Conservation (phyloP, 2,329 filamentous ascomycete species). For the Metarhizium brunneum region DNA sequence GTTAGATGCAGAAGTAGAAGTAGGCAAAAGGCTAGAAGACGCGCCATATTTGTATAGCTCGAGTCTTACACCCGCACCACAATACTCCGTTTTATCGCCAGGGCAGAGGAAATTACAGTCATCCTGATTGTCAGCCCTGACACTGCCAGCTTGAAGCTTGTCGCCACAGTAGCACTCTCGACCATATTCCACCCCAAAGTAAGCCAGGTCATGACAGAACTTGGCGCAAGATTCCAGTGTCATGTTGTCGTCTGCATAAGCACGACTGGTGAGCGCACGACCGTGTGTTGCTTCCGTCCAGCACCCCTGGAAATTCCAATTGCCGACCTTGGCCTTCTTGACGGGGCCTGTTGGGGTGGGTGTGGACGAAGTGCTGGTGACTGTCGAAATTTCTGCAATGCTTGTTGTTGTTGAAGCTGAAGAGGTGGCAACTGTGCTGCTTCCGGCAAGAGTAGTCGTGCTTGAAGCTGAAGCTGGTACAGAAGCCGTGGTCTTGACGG, state of each 20-base stretch:
- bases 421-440: background rate
- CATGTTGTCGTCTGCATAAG: conserved; percentile 21
- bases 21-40: conserved; percentile 17
- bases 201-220: conserved; percentile 23
- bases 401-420: conserved; percentile 13
- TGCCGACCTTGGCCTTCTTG: conserved; percentile 15
- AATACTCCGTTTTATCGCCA: conserved; percentile 21
- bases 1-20: conserved; percentile 17
- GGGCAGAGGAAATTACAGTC: conserved; percentile 26
- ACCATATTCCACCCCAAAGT: conserved; percentile 28
- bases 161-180: conserved; percentile 29
- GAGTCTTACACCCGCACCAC: conserved; percentile 21
- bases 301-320: conserved; percentile 26
- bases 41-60: conserved; percentile 25
- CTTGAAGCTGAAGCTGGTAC: conserved; percentile 6
- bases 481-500: conserved; percentile 12
- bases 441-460: too few relatives aligned
- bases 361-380: conserved; percentile 9
- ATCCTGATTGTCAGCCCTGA: conserved; percentile 17
- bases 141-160: conserved; percentile 17
- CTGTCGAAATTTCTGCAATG: conserved; percentile 5
- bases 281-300: conserved; percentile 23
- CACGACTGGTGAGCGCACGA: conserved; percentile 20
- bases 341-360: conserved; percentile 15
- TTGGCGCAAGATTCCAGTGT: conserved; percentile 24